Evolutionary conservation across 805 yeast genomes (phyloP), one percentile per base, ranked within the genome.

Genomic region (Yarrowia porcina): DNA sequence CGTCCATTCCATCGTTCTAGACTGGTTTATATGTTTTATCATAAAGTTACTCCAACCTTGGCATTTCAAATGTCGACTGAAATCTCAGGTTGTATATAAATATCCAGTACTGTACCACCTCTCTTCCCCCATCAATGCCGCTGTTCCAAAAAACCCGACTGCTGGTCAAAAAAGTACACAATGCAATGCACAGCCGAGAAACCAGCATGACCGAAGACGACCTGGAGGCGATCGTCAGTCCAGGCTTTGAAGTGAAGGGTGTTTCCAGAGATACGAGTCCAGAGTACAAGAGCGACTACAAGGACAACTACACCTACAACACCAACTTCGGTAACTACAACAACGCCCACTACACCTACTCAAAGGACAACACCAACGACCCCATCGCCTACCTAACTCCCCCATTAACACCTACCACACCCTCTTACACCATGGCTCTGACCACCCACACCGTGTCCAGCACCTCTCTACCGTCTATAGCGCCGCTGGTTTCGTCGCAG

Each of bases 131-230:
- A 25, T 25, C 36, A 30, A 45, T 45, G 52, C 36, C 30, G n/a
- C 52, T 45, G 36, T 20, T 45, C 52, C 36, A 45, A 20, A 45
- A 45, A 30, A 45, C 52, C 36, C 52, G 52, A 15, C 36, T 12
- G 36, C 36, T 45, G 52, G 52, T 45, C 36, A 45, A 30, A 30
- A 45, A 45, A 30, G 52, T 45, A 13, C 52, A 45, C 52, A 45
- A 45, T 45, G 52, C 52, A 12, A 30, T 45, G 17, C 52, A 45
- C 17, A 18, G 13, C 27, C 36, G 52, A 45, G 52, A 45, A 17
- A n/a, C 13, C 36, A 45, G 36, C 33, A n/a, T 44, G 49, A 42
- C 32, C 50, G 50, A 45, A 15, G 52, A 45, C 36, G 52, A 45
- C 1, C 18, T 45, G 6, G 49, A 44, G 8, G n/a, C n/a, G n/a